phyloP scores from a whole-genome alignment of 208 protist species.

The Willaertia magna region DNA sequence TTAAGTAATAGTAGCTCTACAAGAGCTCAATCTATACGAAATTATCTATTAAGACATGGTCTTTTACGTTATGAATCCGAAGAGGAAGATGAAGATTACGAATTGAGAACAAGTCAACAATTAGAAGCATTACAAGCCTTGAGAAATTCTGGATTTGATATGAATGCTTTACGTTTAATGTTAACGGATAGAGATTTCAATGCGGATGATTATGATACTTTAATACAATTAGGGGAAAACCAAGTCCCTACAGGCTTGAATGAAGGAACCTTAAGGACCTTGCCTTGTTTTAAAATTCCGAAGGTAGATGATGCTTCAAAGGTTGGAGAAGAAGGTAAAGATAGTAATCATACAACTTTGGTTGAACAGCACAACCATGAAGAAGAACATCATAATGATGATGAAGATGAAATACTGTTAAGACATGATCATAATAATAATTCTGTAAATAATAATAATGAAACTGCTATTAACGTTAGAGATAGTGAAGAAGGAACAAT shows the following conservation, averaged over 20 bases:
- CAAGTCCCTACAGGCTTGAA: not conserved
- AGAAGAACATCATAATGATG: no score
- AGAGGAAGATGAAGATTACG: not conserved
- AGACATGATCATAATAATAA: no score
- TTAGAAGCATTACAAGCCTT: not conserved
- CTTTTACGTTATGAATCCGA: not conserved
- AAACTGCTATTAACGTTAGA: no score
- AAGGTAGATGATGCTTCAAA: no score
- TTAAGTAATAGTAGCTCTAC: not conserved
- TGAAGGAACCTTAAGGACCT: no score
- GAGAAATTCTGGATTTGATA: not conserved
- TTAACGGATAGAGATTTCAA: not conserved
- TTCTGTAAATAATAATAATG: no score
- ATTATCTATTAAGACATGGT: not conserved
- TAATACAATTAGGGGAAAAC: not conserved
- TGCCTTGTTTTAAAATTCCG: no score
- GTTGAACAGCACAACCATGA: not conserved
- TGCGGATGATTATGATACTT: not conserved
- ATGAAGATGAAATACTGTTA: no score
- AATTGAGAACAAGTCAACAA: not conserved
- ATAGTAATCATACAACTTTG: not conserved
- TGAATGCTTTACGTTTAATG: not conserved
- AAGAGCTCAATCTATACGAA: not conserved
- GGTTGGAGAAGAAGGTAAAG: no score
- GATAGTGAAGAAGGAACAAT: not conserved